Conservation (phyloP, 2,329 filamentous ascomycete genomes). For the Aspergillus amoenus region DNA sequence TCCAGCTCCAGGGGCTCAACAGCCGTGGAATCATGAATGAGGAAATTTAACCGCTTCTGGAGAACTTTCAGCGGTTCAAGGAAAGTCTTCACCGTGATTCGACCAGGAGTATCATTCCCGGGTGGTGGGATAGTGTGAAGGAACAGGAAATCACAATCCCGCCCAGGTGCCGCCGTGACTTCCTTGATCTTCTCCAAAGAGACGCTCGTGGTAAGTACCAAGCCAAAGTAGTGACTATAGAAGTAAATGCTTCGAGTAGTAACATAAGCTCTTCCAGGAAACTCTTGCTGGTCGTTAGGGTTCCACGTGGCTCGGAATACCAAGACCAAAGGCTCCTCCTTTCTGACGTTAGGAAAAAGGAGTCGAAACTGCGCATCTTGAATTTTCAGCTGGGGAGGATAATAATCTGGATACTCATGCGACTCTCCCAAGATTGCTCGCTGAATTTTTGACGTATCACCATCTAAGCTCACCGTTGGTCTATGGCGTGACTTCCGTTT, state of each 20-base stretch:
- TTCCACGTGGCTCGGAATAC: constrained; percentile 94
- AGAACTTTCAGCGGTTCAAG: constrained; percentile 81
- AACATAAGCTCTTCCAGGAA: constrained; percentile 83
- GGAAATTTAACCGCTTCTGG: constrained; percentile 77
- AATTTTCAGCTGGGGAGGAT: constrained; percentile 76
- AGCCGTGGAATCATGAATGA: constrained; percentile 76
- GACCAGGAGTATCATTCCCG: constrained; percentile 63
- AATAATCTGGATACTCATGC: constrained; percentile 67
- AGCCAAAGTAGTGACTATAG: constrained; percentile 90
- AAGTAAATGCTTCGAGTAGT: constrained; percentile 89
- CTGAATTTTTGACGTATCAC: constrained; percentile 37
- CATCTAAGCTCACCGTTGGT: constrained; percentile 58
- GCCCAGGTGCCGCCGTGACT: constrained; percentile 83
- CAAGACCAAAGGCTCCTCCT: constrained; percentile 78
- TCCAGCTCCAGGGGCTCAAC: constrained; percentile 68
- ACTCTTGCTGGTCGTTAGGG: constrained; percentile 70
- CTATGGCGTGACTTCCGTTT: constrained; percentile 45
- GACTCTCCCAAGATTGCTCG: constrained; percentile 33
- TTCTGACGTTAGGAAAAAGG: constrained; percentile 77
- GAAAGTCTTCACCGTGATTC: constrained; percentile 89
- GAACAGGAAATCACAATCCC: constrained; percentile 90
- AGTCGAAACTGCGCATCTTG: constrained; percentile 94
- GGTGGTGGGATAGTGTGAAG: constrained; percentile 70
- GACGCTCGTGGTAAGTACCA: constrained; percentile 80
- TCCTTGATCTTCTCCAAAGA: constrained; percentile 76